phyloP scores from a whole-genome alignment of 768 basidiomycete species.

The Tricholoma flavovirens region DNA sequence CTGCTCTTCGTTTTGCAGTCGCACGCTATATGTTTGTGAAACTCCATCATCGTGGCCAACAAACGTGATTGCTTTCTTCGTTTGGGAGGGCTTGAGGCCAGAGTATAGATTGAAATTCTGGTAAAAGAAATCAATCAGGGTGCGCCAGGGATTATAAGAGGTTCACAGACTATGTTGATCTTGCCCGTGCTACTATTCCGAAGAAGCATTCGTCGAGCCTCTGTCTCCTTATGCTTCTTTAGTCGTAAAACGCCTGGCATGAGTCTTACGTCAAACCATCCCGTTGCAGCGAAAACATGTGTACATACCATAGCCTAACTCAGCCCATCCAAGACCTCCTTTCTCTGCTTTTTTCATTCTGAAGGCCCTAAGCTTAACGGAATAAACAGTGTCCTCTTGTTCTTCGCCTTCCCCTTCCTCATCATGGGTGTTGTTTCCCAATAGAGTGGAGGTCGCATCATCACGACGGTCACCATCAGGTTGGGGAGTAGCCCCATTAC shows the following conservation, averaged over 20 bases:
- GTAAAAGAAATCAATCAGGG: slow-evolving; percentile 4
- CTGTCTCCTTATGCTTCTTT: slow-evolving; percentile 67
- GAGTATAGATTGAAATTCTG: slow-evolving; percentile 73
- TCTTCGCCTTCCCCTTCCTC: slow-evolving; percentile 79
- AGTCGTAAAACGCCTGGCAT: slow-evolving; percentile 56
- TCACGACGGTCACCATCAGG: slow-evolving; percentile 8
- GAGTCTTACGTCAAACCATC: not conserved
- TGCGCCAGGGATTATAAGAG: not conserved
- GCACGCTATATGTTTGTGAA: slow-evolving; percentile 58
- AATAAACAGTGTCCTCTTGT: slow-evolving; percentile 62
- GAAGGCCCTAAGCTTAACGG: slow-evolving; percentile 56
- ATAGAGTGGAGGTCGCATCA: slow-evolving; percentile 18
- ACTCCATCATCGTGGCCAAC: slow-evolving; percentile 61
- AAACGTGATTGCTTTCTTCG: slow-evolving; percentile 54
- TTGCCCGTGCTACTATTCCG: slow-evolving; percentile 73
- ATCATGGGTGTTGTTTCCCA: slow-evolving; percentile 43
- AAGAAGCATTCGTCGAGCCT: slow-evolving; percentile 54
- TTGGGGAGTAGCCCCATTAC: slow-evolving; percentile 2
- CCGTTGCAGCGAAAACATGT: not conserved
- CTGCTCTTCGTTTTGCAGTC: slow-evolving; percentile 52
- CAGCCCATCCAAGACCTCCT: slow-evolving; percentile 49
- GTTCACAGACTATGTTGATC: slow-evolving; percentile 55
- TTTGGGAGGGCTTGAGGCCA: slow-evolving; percentile 47
- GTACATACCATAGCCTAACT: slow-evolving; percentile 60
- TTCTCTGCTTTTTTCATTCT: slow-evolving; percentile 45